Conservation (phyloP, 2,329 filamentous ascomycete species). For the Emergomyces africanus region DNA sequence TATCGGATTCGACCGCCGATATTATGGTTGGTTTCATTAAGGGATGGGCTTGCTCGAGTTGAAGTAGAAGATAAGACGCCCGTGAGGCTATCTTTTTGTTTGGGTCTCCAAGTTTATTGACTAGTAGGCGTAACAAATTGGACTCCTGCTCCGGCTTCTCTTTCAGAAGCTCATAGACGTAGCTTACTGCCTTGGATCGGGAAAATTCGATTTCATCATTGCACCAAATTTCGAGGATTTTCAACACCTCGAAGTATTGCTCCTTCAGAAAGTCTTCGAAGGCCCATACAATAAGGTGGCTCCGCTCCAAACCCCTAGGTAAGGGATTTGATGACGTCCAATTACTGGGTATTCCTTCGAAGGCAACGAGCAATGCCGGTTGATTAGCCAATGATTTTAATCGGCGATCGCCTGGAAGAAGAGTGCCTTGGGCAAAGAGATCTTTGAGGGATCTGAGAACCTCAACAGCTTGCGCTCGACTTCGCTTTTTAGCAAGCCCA, state of each 20-base stretch:
- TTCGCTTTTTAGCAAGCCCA: conserved; percentile 78
- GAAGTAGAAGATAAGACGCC: conserved; percentile 84
- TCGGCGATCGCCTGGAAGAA: conserved; percentile 72
- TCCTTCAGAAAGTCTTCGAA: conserved; percentile 95
- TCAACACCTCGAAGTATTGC: conserved; percentile 84
- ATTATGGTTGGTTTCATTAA: conserved; percentile 88
- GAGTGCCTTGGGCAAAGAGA: conserved; percentile 75
- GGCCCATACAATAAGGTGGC: conserved; percentile 74
- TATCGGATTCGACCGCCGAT: conserved; percentile 70
- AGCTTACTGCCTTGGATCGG: conserved; percentile 73
- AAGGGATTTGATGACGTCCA: conserved; percentile 62
- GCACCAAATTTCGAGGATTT: conserved; percentile 84
- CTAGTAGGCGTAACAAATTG: conserved; percentile 76
- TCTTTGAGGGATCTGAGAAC: conserved; percentile 91
- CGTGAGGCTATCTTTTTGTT: conserved; percentile 92
- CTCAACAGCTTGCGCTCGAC: conserved; percentile 79
- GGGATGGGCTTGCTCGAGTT: conserved; percentile 77
- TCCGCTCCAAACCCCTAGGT: conserved; percentile 59
- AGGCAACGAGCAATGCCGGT: conserved; percentile 56
- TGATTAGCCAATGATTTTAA: conserved; percentile 69
- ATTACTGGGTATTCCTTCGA: conserved; percentile 48
- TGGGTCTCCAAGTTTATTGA: conserved; percentile 93
- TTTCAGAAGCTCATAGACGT: conserved; percentile 80
- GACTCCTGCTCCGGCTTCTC: conserved; percentile 97
- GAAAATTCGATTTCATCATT: conserved; percentile 93